phyloP scores from a whole-genome alignment of 2,329 filamentous ascomycete species.

The Beauveria sp. region DNA sequence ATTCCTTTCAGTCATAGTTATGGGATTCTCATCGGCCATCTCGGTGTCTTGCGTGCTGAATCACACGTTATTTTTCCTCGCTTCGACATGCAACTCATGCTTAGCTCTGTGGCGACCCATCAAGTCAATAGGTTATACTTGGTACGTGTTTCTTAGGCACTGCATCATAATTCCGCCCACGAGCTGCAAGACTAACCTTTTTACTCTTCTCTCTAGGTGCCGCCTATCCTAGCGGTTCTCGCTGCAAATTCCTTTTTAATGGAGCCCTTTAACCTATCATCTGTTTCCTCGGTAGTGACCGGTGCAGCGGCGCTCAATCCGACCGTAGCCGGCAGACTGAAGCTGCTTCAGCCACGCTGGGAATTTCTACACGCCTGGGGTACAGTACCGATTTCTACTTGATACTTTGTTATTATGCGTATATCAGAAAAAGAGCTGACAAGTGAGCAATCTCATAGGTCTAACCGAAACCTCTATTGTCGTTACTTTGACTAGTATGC shows the following conservation, averaged over 20 bases:
- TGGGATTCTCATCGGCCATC: background rate
- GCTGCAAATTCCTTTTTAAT: background rate
- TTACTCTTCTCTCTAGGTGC: background rate
- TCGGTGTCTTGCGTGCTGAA: background rate
- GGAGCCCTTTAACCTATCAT: slow-evolving; percentile 4
- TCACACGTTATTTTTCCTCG: slow-evolving; percentile 1
- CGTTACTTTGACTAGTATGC: background rate
- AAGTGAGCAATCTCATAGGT: background rate
- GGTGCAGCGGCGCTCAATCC: slow-evolving; percentile 2
- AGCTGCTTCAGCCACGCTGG: background rate
- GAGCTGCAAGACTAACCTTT: background rate
- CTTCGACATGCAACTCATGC: slow-evolving; percentile 2
- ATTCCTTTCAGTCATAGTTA: slow-evolving; percentile 6
- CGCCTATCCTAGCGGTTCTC: background rate
- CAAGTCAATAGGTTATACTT: slow-evolving; percentile 6
- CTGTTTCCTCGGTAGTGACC: background rate
- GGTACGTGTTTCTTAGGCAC: background rate
- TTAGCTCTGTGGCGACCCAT: background rate
- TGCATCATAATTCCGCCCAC: background rate
- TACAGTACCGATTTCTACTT: background rate
- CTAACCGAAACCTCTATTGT: slow-evolving; percentile 2
- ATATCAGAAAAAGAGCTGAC: background rate
- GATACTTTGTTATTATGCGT: background rate
- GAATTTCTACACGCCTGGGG: slow-evolving; percentile 4
- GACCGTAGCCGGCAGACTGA: background rate